Base-by-base conservation (phyloP, 2,329 filamentous ascomycete species). In the Trichoderma guizhouense region DNA sequence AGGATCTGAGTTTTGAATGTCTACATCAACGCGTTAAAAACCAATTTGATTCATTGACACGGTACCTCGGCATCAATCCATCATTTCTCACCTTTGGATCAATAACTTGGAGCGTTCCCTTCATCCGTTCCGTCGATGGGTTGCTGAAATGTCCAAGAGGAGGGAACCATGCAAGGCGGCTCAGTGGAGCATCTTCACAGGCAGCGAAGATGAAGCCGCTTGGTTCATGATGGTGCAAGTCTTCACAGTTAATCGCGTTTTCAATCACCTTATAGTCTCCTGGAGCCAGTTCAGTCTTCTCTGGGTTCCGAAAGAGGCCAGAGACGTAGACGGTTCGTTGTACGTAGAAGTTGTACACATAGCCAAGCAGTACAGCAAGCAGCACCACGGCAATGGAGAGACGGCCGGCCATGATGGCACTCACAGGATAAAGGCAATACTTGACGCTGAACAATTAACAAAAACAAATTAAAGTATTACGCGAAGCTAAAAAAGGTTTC, bases 241-340 rank as follows among this genome's bases (percentile, higher is more conserved):
- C 89, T 74, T 91, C 89, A 75, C 89, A 90, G 18, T 87, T 82
- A 3, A 82, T 77, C 0, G 89, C 90, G 73, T 88, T 85, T 0
- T 83, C 77, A 11, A 91, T 86, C 11, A 76, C 73, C 7, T 82
- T 74, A 1, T 87, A 76, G 26, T 82, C 80, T 5, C 79, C 73
- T 3, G 70, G 53, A 7, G 72, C 32, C 6, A 79, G n/a, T 1
- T 71, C 18, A 0, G 76, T 80, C 14, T 74, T 77, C 6, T 53
- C 66, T 3, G 74, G 73, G 9, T 66, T 68, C 15, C 80, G 77
- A 32, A 79, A 77, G 5, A 79, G 15, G 12, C 81, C 81, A 0
- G 77, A 28, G 0, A 81, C 76, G 0, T 71, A 15, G 7, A 70
- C 53, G 8, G 58, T 26, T 15, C 72, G 70, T 2, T 61, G 71